Percentiles rank a stretch among this genome's conserved stretches.
Conservation (phyloP, 805 yeast genomes). For the Ogataea angusta region DNA sequence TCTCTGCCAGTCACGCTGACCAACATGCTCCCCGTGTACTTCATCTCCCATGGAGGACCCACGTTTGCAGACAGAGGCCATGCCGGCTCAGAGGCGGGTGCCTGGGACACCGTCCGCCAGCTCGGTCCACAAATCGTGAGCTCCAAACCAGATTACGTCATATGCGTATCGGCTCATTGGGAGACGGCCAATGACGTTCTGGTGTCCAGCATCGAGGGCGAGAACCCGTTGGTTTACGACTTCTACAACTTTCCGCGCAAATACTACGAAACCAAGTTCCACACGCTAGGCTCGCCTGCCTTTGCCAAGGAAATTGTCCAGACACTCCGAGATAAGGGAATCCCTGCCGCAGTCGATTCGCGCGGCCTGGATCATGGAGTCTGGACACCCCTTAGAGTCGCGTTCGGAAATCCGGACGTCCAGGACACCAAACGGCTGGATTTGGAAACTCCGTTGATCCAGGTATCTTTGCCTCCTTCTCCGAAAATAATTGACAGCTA, state of each 20-base stretch:
- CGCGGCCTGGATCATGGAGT: constrained; percentile 82
- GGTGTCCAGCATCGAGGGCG: constrained; percentile 24
- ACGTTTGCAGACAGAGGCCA: constrained; percentile 59
- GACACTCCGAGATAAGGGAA: constrained; percentile 41
- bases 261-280: constrained; percentile 63
- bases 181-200: constrained; percentile 38
- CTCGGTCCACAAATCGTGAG: constrained; percentile 52
- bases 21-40: constrained; percentile 50
- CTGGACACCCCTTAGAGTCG: constrained; percentile 78
- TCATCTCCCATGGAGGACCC: constrained; percentile 84
- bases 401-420: constrained; percentile 45
- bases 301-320: constrained; percentile 44
- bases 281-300: constrained; percentile 40
- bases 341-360: constrained; percentile 32
- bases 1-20: constrained; percentile 2
- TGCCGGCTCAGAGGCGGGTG: constrained; percentile 54
- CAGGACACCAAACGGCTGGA: constrained; percentile 39
- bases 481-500: constrained; percentile 42
- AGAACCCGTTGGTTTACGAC: constrained; percentile 65
- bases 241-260: constrained; percentile 68
- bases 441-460: constrained; percentile 46
- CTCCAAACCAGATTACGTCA: constrained; percentile 61
- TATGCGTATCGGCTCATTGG: constrained; percentile 80
- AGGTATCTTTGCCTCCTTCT: constrained; percentile 45
- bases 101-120: constrained; percentile 47